phyloP scores from a whole-genome alignment of 1,284 basidiomycete genomes.

The Hemileia vastatrix region DNA sequence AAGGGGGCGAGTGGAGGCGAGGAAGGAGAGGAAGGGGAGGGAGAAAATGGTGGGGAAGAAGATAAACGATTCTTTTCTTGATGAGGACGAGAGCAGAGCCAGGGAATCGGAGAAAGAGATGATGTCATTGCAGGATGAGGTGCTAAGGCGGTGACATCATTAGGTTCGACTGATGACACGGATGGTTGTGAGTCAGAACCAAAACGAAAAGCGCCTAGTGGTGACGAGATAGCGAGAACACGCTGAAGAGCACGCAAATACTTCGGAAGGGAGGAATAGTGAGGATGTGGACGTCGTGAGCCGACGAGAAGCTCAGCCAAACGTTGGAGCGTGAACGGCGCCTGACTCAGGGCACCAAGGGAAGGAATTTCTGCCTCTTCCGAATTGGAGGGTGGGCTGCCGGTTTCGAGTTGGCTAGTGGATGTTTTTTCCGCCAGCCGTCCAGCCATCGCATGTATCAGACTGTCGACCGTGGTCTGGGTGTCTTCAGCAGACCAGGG shows the following conservation, averaged over 20 bases:
- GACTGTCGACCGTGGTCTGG: too few species aligned
- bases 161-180: background rate
- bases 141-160: slow-evolving; percentile 4
- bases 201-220: slow-evolving; percentile 3
- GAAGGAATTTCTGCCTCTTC: too few species aligned
- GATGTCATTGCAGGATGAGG: slow-evolving; percentile 14
- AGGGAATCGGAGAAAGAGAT: slow-evolving; percentile 12
- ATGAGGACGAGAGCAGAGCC: too few species aligned
- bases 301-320: slow-evolving; percentile 2
- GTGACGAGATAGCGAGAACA: slow-evolving; percentile 12
- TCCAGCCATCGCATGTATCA: too few species aligned
- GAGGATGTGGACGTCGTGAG: slow-evolving; percentile 4
- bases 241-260: slow-evolving; percentile 15
- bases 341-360: too few species aligned
- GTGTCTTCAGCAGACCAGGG: too few species aligned
- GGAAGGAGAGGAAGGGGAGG: background rate
- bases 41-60: background rate
- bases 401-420: too few species aligned
- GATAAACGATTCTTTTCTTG: too few species aligned
- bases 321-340: slow-evolving; percentile 18
- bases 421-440: too few species aligned
- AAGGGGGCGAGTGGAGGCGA: background rate
- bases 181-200: background rate
- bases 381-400: too few species aligned
- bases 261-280: slow-evolving; percentile 18